phyloP scores from a whole-genome alignment of 2,329 filamentous ascomycete species.

The Rhexocercosporidium sp. region DNA sequence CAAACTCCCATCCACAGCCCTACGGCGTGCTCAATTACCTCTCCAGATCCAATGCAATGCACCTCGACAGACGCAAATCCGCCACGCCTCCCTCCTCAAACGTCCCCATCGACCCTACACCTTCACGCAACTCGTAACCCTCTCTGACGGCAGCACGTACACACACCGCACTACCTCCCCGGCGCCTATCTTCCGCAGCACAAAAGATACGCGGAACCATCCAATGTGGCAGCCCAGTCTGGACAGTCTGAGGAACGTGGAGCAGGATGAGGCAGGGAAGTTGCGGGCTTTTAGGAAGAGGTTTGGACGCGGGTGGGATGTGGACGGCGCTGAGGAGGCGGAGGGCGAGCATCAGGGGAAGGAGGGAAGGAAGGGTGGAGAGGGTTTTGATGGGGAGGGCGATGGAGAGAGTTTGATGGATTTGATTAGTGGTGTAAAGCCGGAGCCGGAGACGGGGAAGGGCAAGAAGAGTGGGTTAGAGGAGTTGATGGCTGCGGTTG shows the following conservation, averaged over 20 bases:
- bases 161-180: slow-evolving; percentile 80
- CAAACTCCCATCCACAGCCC: slow-evolving; percentile 23
- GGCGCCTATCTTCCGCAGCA: slow-evolving; percentile 59
- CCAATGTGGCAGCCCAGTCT: slow-evolving; percentile 89
- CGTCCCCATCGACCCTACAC: slow-evolving; percentile 93
- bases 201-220: slow-evolving; percentile 89
- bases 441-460: slow-evolving; percentile 11
- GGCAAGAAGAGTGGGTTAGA: background rate
- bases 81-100: slow-evolving; percentile 82
- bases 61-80: slow-evolving; percentile 41
- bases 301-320: slow-evolving; percentile 86
- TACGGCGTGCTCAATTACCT: slow-evolving; percentile 59
- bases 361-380: slow-evolving; percentile 44
- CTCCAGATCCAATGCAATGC: slow-evolving; percentile 53
- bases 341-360: slow-evolving; percentile 38
- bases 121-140: slow-evolving; percentile 93
- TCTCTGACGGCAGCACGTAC: slow-evolving; percentile 89
- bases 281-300: slow-evolving; percentile 83
- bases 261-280: slow-evolving; percentile 93
- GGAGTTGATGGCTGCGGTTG: slow-evolving; percentile 23
- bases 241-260: slow-evolving; percentile 81
- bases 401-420: slow-evolving; percentile 61
- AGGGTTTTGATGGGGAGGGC: slow-evolving; percentile 30
- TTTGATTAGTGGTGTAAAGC: slow-evolving; percentile 54
- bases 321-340: slow-evolving; percentile 46